Conservation (phyloP, 352 stramenopile genomes). For the Pythium grandisporangium region DNA sequence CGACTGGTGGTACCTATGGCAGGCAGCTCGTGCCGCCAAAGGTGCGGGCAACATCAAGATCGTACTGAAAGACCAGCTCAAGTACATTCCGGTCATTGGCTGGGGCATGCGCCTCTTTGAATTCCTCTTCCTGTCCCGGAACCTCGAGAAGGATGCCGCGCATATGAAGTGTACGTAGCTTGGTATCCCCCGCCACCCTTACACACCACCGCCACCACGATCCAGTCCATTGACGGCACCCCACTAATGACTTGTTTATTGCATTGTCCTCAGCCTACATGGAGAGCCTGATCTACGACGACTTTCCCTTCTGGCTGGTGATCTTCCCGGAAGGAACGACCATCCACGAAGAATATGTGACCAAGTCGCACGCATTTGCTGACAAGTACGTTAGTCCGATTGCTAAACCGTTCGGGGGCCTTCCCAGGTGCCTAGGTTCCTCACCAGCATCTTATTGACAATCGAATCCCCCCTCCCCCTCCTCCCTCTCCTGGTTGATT, state of each 20-base stretch:
- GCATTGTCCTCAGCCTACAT: too few relatives aligned
- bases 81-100: conserved; percentile 81
- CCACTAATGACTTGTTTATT: too few relatives aligned
- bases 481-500: background rate
- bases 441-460: too few relatives aligned
- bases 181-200: too few relatives aligned
- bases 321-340: conserved; percentile 90
- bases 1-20: conserved; percentile 93
- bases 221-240: too few relatives aligned
- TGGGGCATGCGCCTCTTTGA: conserved; percentile 88
- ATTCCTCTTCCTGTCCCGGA: conserved; percentile 84
- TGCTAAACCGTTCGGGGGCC: too few relatives aligned
- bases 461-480: too few relatives aligned
- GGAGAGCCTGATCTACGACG: conserved; percentile 60
- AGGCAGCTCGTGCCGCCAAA: conserved; percentile 47
- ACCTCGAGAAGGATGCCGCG: conserved; percentile 61
- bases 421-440: too few relatives aligned
- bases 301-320: conserved; percentile 85
- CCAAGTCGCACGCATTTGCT: conserved; percentile 88
- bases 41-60: conserved; percentile 86
- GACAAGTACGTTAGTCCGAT: conserved; percentile 41
- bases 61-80: conserved; percentile 87
- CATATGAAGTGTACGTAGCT: conserved; percentile 55
- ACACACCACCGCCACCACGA: too few relatives aligned
- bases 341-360: conserved; percentile 80